Conservation (phyloP, 306 rosid species). For the Mimosa pudica region DNA sequence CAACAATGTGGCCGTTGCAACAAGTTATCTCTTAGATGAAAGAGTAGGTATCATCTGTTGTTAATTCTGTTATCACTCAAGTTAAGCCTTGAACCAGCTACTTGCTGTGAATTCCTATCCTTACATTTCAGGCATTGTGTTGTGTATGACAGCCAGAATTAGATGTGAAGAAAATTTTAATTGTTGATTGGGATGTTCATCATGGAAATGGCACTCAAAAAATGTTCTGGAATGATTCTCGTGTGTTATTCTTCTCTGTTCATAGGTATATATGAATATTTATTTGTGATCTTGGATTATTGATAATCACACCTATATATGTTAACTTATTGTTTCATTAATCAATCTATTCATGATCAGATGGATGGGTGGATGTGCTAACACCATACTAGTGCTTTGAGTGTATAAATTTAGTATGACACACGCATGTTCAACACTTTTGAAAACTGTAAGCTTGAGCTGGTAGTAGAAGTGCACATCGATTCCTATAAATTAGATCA, state of each 20-base stretch:
- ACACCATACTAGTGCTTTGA: constrained; percentile 7
- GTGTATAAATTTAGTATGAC: not conserved
- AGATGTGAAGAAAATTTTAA: constrained; percentile 71
- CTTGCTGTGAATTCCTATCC: constrained; percentile 28
- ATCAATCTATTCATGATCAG: not conserved
- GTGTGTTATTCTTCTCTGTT: constrained; percentile 91
- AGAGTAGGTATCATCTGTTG: constrained; percentile 52
- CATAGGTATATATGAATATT: constrained; percentile 64
- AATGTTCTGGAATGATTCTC: constrained; percentile 83
- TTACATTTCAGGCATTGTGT: constrained; percentile 22
- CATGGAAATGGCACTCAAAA: constrained; percentile 98
- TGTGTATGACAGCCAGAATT: constrained; percentile 73
- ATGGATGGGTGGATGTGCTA: not conserved
- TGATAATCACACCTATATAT: constrained; percentile 10
- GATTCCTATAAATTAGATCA: no score
- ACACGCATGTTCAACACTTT: no score
- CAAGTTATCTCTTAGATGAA: constrained; percentile 69
- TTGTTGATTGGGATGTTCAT: constrained; percentile 99
- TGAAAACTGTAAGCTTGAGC: no score
- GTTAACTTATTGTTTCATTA: not conserved
- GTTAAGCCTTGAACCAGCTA: not conserved
- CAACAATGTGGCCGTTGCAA: constrained; percentile 88
- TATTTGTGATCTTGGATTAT: constrained; percentile 7
- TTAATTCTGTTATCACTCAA: constrained; percentile 17
- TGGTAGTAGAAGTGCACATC: no score